These are phyloP conservation scores for Microcos paniculata DNA, from an alignment of 345 rosid genomes.

Conservation along the genomic window DNA sequence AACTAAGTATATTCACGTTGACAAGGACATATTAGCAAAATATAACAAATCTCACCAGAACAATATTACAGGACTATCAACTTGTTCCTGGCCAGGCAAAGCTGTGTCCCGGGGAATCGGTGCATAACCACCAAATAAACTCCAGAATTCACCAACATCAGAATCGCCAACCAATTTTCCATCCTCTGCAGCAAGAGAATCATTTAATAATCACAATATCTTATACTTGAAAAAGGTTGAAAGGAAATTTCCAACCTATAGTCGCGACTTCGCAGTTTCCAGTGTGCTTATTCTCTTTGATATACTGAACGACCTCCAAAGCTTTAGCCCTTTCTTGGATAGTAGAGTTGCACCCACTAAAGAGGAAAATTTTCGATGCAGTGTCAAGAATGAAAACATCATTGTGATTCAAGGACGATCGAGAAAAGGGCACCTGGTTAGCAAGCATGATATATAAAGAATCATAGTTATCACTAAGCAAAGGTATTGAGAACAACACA, in stretches of 20 bases:
- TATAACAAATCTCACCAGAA: conserved; percentile 51
- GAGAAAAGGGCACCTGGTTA: conserved; percentile 70
- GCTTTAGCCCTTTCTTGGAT: conserved; percentile 88
- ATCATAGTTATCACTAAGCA: neutral
- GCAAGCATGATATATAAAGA: neutral
- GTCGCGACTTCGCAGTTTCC: conserved; percentile 81
- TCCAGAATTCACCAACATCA: conserved; percentile 91
- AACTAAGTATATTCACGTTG: neutral
- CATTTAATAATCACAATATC: conserved; percentile 14
- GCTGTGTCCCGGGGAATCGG: conserved; percentile 73
- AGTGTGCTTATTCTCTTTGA: conserved; percentile 69
- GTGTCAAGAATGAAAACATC: conserved; percentile 82
- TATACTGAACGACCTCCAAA: conserved; percentile 89
- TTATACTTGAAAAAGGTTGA: neutral
- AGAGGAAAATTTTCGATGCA: conserved; percentile 77
- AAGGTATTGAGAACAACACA: neutral
- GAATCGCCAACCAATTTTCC: conserved; percentile 83
- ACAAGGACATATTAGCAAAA: neutral
- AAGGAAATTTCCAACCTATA: conserved; percentile 46
- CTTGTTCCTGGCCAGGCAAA: conserved; percentile 33
- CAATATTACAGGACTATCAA: conserved; percentile 39
- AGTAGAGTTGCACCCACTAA: conserved; percentile 81
- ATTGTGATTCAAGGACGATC: conserved; percentile 78
- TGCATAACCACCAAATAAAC: conserved; percentile 93
- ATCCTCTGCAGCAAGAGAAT: conserved; percentile 62